Base-by-base conservation (phyloP, 139 green algal species). In the Chlamydomonas applanata region DNA sequence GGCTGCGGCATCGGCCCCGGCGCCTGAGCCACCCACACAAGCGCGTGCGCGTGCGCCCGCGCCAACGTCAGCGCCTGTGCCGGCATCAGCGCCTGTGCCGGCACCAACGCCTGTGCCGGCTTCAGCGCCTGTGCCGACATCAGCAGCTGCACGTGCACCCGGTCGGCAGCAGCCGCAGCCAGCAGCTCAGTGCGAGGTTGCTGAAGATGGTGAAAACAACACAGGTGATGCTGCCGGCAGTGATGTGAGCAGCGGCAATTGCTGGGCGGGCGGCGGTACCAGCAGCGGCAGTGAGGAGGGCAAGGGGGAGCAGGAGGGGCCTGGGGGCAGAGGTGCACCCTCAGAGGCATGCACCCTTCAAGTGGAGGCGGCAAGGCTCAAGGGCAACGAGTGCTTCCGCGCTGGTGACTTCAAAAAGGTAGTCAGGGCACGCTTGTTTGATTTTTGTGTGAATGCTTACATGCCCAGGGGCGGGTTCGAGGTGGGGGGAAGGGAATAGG, bases 331-430 rank as follows among this genome's bases (percentile, higher is more conserved):
- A 19, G 22, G 73, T 53, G 54, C 53, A 40, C 53, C 46, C 34
- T 22, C 46, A 60, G 1, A 25, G 20, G 19, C 19, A 14, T 33
- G 2, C 34, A 27, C 34, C 72, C 59, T 25, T 53, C 45, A 66
- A 20, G 73, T 76, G 20, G 77, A 75, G 32, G 72, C 75, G 25
- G 78, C 83, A 24, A 78, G 80, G 64, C 13, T 75, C 49, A 79
- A 80, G 36, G 85, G 85, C 49, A 90, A 90, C 69, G 73, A 76
- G 40, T 74, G 77, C 14, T 90, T 85, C 64, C 49, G 27, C 0
- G 30, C 29, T 0, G 74, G 74, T 13, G 79, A 90, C 32, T 88
- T 76, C 69, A 1, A 32, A 32, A 88, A 85, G 74, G 85, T 73
- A 36, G 2, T 35, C 25, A 27, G 25, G 19, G 7, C 25, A 40